Base-by-base conservation (phyloP, 306 rosid genomes). In the Clitoria ternatea region DNA sequence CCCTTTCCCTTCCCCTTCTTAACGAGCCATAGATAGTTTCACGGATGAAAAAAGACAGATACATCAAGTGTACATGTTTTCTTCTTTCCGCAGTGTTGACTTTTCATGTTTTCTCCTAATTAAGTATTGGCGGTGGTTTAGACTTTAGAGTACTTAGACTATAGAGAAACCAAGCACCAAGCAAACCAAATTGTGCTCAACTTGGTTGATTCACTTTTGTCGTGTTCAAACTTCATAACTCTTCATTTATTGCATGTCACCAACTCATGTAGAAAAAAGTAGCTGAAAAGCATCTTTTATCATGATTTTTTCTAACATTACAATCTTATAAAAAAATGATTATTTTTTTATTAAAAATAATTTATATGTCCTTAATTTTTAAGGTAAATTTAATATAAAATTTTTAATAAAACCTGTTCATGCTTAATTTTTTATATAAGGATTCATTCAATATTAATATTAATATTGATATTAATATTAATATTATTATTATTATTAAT, bases 61-160 rank as follows among this genome's bases (percentile, higher is more conserved):
- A 30, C 57, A 79, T 22, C 80, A 72, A 75, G 54, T 36, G 82
- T 67, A 13, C 66, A 39, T 49, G 18, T 17, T 64, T 40, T 42
- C 66, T 19, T 15, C 10, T 35, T 61, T 20, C 44, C 23, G 33
- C 2, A 47, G 81, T 81, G 81, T 81, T 72, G 88, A 83, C 85
- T 74, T 77, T 70, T 36, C 20, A 19, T 39, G 24, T 23, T 39
- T 35, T 44, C 19, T 5, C 39, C n/a, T 44, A 73, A 45, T 42
- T 7, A 5, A 52, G 20, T 26, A 40, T 71, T 60, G 5, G 61
- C 1, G 15, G 81, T 74, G 37, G 84, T 79, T 84, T 18, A 13
- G n/a, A 20, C 33, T 1, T 5, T 0, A 7, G 83, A 55, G 72
- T n/a, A n/a, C n/a, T n/a, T n/a, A n/a, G n/a, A 20, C 33, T 1